Evolutionary conservation across 2,329 filamentous ascomycete genomes (phyloP).

Genomic region (Pseudogymnoascus sp.): DNA sequence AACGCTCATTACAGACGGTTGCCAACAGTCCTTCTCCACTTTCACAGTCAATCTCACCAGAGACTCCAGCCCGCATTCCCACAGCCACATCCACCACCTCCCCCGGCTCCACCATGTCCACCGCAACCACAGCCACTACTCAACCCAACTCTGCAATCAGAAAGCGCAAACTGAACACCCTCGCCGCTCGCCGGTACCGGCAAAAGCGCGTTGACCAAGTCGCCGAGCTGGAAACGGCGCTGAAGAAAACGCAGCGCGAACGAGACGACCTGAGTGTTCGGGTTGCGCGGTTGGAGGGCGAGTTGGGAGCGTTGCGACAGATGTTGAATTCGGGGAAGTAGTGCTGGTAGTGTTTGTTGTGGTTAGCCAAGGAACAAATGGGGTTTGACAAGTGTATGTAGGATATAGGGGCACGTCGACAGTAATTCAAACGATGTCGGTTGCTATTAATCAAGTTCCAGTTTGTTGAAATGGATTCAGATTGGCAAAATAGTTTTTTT

Average conservation of each 20-base stretch:
- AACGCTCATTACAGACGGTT: not conserved
- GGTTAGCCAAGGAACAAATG: not conserved
- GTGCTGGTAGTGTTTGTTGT: not conserved
- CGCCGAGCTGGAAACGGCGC: conserved; percentile 50
- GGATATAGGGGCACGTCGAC: not conserved
- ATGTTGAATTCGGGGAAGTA: conserved; percentile 28
- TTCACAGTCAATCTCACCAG: not conserved
- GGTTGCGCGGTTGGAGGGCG: conserved; percentile 58
- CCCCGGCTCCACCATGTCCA: conserved; percentile 5
- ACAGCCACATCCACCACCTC: not conserved
- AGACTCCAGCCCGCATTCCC: not conserved
- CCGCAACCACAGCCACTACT: not conserved
- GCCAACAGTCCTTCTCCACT: not conserved
- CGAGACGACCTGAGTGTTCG: conserved; percentile 56
- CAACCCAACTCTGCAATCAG: conserved; percentile 16
- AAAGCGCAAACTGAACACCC: conserved; percentile 62
- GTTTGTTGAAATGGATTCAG: not conserved
- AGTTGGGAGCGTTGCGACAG: conserved; percentile 53
- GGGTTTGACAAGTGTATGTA: not conserved
- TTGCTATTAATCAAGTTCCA: conserved; percentile 1
- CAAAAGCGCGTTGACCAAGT: conserved; percentile 65
- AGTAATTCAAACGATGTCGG: conserved; percentile 5
- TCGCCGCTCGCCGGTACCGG: conserved; percentile 64
- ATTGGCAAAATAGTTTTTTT: conserved; percentile 6
- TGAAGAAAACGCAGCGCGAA: conserved; percentile 53